A percentile compares a stretch with the other conserved stretches of the same genome.
Evolutionary conservation across 305 asterid species (phyloP).

Genomic region (Ajuga reptans): DNA sequence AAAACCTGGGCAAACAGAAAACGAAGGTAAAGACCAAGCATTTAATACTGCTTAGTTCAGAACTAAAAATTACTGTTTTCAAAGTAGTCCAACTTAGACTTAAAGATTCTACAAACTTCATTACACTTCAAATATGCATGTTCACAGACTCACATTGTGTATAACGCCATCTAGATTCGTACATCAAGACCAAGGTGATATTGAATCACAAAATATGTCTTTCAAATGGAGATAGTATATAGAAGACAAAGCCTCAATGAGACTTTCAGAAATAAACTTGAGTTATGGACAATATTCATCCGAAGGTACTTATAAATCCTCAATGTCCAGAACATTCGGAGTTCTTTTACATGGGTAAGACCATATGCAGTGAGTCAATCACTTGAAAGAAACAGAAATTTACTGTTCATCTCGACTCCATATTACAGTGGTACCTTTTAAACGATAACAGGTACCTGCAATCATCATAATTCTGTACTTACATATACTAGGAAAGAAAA

Average conservation of each 20-base stretch:
- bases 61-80: background rate
- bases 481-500: background rate
- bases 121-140: background rate
- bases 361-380: background rate
- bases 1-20: background rate
- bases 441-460: background rate
- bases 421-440: background rate
- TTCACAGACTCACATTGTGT: background rate
- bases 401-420: background rate
- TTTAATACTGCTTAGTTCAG: background rate
- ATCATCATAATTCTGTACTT: background rate
- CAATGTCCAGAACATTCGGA: background rate
- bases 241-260: background rate
- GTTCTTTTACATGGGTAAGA: background rate
- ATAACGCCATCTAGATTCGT: background rate
- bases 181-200: background rate
- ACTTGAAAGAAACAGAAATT: background rate
- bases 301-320: background rate
- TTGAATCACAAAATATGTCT: background rate
- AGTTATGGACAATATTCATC: background rate
- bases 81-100: slow-evolving; percentile 2
- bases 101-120: background rate
- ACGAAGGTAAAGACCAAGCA: background rate
- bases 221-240: background rate
- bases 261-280: background rate